Evolutionary conservation across 2,329 filamentous ascomycete genomes (phyloP).

Genomic region (Colletotrichum neosansevieriae): DNA sequence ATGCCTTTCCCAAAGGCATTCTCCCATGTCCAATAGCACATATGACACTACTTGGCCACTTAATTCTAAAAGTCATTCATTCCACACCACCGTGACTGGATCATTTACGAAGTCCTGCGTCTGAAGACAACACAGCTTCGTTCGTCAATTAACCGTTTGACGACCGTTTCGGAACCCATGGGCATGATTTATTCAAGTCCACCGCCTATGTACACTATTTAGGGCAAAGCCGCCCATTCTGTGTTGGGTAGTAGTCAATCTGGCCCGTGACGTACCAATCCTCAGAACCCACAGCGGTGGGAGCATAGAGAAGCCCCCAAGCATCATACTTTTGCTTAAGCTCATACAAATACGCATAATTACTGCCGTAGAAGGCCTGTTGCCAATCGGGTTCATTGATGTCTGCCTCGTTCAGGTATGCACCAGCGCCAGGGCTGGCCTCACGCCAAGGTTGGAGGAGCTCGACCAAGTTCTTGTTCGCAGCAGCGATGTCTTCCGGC

Average conservation of each 20-base stretch:
- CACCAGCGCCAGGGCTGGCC: slow-evolving; percentile 44
- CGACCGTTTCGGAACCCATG: no score
- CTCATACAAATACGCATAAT: slow-evolving; percentile 50
- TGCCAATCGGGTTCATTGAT: slow-evolving; percentile 53
- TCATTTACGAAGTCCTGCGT: no score
- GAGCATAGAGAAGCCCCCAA: slow-evolving; percentile 51
- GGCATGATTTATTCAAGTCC: no score
- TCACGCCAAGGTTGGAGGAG: slow-evolving; percentile 42
- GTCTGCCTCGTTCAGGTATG: slow-evolving; percentile 50
- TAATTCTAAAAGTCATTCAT: no score
- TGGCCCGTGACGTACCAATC: slow-evolving; percentile 47
- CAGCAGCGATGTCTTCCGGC: slow-evolving; percentile 43
- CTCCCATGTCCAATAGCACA: no score
- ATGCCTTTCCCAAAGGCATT: no score
- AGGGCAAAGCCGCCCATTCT: slow-evolving; percentile 2
- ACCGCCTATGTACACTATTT: not conserved
- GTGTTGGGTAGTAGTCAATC: not conserved
- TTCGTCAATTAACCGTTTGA: no score
- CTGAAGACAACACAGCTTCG: no score
- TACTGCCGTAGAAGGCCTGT: slow-evolving; percentile 51
- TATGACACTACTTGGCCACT: no score
- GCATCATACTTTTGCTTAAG: slow-evolving; percentile 53
- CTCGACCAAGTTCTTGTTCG: slow-evolving; percentile 46
- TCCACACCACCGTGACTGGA: no score
- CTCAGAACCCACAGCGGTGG: slow-evolving; percentile 53